A percentile compares a stretch with the other conserved stretches of the same genome.
Evolutionary conservation across 176 grass and related monocot species (phyloP).

Genomic region (Rhipidocladum racemiflorum): DNA sequence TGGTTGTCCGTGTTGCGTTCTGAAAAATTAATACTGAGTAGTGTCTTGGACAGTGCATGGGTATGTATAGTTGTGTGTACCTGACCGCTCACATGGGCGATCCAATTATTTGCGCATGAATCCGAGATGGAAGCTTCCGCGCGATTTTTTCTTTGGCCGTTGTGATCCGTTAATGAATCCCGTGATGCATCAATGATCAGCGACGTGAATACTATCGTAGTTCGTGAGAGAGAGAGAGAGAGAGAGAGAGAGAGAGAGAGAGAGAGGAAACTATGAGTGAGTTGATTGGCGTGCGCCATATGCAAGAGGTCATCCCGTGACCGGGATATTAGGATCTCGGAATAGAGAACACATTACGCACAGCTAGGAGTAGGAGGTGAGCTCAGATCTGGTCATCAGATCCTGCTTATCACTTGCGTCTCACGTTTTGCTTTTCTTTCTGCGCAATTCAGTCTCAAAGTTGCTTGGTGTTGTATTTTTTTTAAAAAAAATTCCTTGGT

Average conservation of each 20-base stretch:
- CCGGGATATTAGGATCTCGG: slow-evolving; percentile 36
- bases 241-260: no score
- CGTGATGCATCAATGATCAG: not conserved
- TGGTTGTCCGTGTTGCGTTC: not conserved
- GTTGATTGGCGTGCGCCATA: not conserved
- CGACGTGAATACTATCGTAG: not conserved
- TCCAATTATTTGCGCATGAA: slow-evolving; percentile 17
- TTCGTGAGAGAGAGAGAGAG: not conserved
- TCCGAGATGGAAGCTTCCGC: slow-evolving; percentile 31
- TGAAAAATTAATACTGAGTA: not conserved
- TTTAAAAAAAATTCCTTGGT: not conserved
- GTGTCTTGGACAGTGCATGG: not conserved
- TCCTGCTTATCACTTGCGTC: not conserved
- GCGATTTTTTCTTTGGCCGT: not conserved
- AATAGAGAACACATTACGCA: not conserved
- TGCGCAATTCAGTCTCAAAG: not conserved
- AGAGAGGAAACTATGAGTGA: not conserved
- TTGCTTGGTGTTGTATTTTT: not conserved
- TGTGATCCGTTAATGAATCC: not conserved
- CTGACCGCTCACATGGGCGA: slow-evolving; percentile 35
- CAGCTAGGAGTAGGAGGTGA: not conserved
- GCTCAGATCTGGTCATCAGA: not conserved
- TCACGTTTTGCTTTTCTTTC: slow-evolving; percentile 5
- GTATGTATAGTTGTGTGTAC: not conserved
- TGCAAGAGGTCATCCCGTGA: not conserved